Conservation (phyloP, 2,329 filamentous ascomycete genomes). For the Elsinoe necatrix region DNA sequence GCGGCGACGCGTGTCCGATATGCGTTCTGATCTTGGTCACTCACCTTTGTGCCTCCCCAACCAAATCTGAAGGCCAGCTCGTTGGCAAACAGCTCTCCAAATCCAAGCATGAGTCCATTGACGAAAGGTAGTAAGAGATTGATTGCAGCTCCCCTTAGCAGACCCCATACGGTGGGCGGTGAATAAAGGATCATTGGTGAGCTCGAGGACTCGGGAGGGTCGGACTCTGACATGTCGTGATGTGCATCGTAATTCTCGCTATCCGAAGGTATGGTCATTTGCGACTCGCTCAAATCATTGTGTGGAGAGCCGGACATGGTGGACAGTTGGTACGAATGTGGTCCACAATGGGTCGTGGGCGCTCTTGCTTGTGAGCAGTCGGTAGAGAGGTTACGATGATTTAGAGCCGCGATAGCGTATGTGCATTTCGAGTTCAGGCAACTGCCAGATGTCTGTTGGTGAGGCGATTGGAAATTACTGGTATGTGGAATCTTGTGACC, state of each 20-base stretch:
- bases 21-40: constrained; percentile 21
- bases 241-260: constrained; percentile 69
- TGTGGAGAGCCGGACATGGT: constrained; percentile 12
- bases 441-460: too few relatives aligned
- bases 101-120: constrained; percentile 96
- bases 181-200: constrained; percentile 75
- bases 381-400: too few relatives aligned
- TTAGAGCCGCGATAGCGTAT: too few relatives aligned
- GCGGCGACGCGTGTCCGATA: too few relatives aligned
- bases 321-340: background rate
- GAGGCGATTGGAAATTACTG: too few relatives aligned
- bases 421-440: too few relatives aligned
- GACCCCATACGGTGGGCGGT: constrained; percentile 76
- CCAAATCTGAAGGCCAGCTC: constrained; percentile 88
- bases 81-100: constrained; percentile 93
- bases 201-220: constrained; percentile 53
- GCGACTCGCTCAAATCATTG: constrained; percentile 56
- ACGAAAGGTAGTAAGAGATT: constrained; percentile 93
- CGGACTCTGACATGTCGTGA: constrained; percentile 51
- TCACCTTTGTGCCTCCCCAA: constrained; percentile 89
- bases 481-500: too few relatives aligned
- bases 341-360: too few relatives aligned
- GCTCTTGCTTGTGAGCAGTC: too few relatives aligned
- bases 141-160: constrained; percentile 83
- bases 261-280: constrained; percentile 71